Evolutionary conservation across 495 filamentous ascomycete species (phyloP).

Genomic region (Glonium stellatum): DNA sequence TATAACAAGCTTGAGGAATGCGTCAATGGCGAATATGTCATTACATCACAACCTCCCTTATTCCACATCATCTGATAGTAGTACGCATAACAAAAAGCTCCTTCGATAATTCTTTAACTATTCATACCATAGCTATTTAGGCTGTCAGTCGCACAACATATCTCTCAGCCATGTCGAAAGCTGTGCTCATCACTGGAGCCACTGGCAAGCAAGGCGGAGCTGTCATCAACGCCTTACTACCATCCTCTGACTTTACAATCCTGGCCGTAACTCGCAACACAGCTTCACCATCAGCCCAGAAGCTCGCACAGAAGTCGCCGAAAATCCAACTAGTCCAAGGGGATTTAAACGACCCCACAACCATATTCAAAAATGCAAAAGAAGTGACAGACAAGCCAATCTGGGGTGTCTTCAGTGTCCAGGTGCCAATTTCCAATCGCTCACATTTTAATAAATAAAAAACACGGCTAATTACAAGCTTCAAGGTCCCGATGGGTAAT

Average conservation of each 20-base stretch:
- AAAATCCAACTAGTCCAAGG: constrained; percentile 52
- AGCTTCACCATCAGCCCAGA: constrained; percentile 46
- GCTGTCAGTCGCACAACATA: neutral
- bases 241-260: constrained; percentile 47
- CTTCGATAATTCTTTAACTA: neutral
- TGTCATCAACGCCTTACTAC: constrained; percentile 51
- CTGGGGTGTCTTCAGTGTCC: constrained; percentile 45
- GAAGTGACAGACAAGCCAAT: constrained; percentile 40
- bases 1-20: neutral
- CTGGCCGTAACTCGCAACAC: constrained; percentile 62
- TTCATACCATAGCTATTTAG: neutral
- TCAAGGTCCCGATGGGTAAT: constrained; percentile 39
- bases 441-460: constrained; percentile 24
- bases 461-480: neutral
- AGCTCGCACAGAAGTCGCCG: constrained; percentile 40
- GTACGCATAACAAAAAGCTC: neutral
- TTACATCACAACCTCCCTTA: neutral
- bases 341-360: constrained; percentile 43
- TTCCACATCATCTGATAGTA: neutral
- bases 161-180: constrained; percentile 22
- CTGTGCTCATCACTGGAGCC: constrained; percentile 60
- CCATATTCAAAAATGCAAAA: constrained; percentile 48
- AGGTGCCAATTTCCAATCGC: constrained; percentile 34
- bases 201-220: constrained; percentile 67
- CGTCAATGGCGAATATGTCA: neutral